Percentiles rank a stretch among this genome's conserved stretches.
Evolutionary conservation across 352 stramenopile genomes (phyloP).

Genomic region (Thraustotheca clavata): DNA sequence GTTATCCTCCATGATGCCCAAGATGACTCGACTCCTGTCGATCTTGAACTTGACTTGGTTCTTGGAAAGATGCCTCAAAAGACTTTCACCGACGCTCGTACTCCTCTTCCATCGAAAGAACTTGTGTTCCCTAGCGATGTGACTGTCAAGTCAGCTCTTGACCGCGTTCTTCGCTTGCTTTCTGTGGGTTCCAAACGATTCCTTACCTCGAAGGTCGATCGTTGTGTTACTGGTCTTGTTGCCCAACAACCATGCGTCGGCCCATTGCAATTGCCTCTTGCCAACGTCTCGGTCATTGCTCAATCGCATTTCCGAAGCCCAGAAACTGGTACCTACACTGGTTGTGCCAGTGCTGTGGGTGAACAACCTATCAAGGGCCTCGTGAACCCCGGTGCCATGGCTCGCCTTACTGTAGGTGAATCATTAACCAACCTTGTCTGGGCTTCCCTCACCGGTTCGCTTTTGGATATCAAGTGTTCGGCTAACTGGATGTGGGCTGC

Average conservation of each 20-base stretch:
- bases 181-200: conserved; percentile 98
- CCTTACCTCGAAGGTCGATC: conserved; percentile 96
- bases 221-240: conserved; percentile 96
- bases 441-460: conserved; percentile 84
- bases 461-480: conserved; percentile 97
- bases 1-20: conserved; percentile 96
- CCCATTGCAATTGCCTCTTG: conserved; percentile 94
- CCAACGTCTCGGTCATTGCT: conserved; percentile 96
- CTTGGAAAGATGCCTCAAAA: conserved; percentile 99
- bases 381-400: conserved; percentile 93
- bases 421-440: conserved; percentile 98
- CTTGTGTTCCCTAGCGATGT: conserved; percentile 82
- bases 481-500: conserved; percentile 99
- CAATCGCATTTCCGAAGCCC: conserved; percentile 90
- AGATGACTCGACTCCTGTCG: conserved; percentile 91
- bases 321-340: conserved; percentile 74
- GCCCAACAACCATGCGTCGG: conserved; percentile 99
- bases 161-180: conserved; percentile 93
- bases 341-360: conserved; percentile 94
- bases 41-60: conserved; percentile 96
- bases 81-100: conserved; percentile 91
- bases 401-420: conserved; percentile 94
- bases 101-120: conserved; percentile 37
- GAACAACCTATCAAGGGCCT: conserved; percentile 98
- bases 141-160: conserved; percentile 85